phyloP scores from a whole-genome alignment of 805 yeast species.

The Ascoidea rubescens region DNA sequence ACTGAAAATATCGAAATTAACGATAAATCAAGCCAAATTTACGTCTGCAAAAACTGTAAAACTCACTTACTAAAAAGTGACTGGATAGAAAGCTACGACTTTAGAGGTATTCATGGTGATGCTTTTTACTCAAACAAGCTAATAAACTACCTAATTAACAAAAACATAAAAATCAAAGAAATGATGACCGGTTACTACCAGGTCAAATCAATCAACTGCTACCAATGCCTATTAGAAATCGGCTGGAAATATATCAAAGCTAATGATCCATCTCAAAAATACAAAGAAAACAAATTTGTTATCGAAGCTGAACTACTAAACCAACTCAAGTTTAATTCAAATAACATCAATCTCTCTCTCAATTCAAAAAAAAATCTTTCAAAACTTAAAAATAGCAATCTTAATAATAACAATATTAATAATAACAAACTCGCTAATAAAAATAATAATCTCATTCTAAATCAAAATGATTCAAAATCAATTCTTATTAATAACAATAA shows the following conservation, averaged over 20 bases:
- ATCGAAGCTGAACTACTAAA: slow-evolving; percentile 1
- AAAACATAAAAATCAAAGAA: slow-evolving; percentile 21
- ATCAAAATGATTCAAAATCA: too few species aligned
- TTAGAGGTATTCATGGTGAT: neutral
- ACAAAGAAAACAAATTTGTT: slow-evolving; percentile 38
- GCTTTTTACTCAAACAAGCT: neutral
- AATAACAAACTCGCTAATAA: too few species aligned
- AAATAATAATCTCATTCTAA: too few species aligned
- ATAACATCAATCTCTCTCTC: neutral
- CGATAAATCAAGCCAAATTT: too few species aligned
- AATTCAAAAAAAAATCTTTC: too few species aligned
- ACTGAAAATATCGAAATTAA: neutral
- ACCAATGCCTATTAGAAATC: slow-evolving; percentile 34
- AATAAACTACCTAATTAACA: too few species aligned
- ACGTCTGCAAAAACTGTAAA: neutral
- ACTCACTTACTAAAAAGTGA: neutral
- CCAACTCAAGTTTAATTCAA: neutral
- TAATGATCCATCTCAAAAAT: slow-evolving; percentile 23
- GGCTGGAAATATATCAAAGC: slow-evolving; percentile 32
- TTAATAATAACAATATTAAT: too few species aligned
- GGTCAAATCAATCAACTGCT: slow-evolving; percentile 36
- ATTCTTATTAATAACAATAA: too few species aligned
- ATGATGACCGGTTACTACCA: slow-evolving; percentile 49
- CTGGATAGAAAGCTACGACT: neutral
- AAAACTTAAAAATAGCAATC: too few species aligned